Conservation (phyloP, 768 basidiomycete genomes). For the Phlebiopsis flavidoalba region DNA sequence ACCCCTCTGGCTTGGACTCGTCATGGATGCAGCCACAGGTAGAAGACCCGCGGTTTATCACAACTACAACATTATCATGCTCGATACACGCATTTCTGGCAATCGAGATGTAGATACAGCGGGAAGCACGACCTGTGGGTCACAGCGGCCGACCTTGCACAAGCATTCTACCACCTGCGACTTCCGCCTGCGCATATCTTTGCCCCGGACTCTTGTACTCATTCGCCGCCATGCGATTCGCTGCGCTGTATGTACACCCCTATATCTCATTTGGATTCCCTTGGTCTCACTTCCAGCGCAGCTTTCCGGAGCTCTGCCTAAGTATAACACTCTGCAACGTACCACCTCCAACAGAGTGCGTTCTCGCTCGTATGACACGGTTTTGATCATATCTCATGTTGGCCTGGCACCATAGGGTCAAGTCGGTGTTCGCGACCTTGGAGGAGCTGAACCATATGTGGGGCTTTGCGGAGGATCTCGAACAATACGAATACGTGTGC, state of each 20-base stretch:
- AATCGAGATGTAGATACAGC: constrained; percentile 47
- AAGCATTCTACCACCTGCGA: constrained; percentile 55
- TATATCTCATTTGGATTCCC: neutral
- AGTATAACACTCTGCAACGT: constrained; percentile 68
- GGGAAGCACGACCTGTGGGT: constrained; percentile 71
- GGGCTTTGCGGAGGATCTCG: constrained; percentile 62
- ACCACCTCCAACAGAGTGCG: constrained; percentile 63
- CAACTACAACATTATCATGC: constrained; percentile 66
- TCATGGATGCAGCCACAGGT: constrained; percentile 65
- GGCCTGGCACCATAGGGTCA: constrained; percentile 34
- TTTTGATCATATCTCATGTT: neutral
- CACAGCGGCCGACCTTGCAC: constrained; percentile 71
- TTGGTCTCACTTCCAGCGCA: constrained; percentile 21
- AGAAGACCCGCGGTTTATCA: constrained; percentile 57
- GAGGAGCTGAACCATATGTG: constrained; percentile 59
- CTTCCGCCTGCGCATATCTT: constrained; percentile 69
- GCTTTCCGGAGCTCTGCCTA: constrained; percentile 68
- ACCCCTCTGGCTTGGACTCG: constrained; percentile 64
- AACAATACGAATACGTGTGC: constrained; percentile 60
- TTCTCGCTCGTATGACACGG: constrained; percentile 1
- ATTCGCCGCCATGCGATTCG: constrained; percentile 57
- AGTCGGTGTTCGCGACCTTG: constrained; percentile 55
- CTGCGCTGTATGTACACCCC: constrained; percentile 49
- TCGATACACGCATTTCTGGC: constrained; percentile 66
- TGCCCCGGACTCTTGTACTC: constrained; percentile 60